Conservation (phyloP, 257 asterid genomes). For the Nicotiana knightiana region DNA sequence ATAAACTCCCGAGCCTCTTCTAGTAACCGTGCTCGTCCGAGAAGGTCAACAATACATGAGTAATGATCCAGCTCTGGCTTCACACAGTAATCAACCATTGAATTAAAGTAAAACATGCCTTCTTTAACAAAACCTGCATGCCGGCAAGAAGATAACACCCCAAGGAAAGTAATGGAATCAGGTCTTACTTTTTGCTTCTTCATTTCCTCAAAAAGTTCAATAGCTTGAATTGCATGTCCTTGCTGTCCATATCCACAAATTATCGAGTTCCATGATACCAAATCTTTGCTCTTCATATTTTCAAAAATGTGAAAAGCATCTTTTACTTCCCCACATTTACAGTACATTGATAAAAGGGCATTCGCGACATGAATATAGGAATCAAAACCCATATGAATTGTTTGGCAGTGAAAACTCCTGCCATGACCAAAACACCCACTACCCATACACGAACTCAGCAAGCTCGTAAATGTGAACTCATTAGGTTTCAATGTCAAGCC, state of each 20-base stretch:
- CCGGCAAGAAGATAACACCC: slow-evolving; percentile 33
- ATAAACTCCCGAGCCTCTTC: slow-evolving; percentile 30
- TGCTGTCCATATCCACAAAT: slow-evolving; percentile 32
- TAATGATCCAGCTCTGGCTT: slow-evolving; percentile 27
- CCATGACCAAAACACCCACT: slow-evolving; percentile 30
- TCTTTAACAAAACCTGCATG: slow-evolving; percentile 32
- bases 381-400: slow-evolving; percentile 18
- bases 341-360: slow-evolving; percentile 33
- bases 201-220: slow-evolving; percentile 30
- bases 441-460: slow-evolving; percentile 25
- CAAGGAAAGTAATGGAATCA: slow-evolving; percentile 32
- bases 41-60: slow-evolving; percentile 35
- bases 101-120: slow-evolving; percentile 17
- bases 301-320: slow-evolving; percentile 24
- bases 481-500: slow-evolving; percentile 12
- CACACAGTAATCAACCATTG: slow-evolving; percentile 14
- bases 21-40: slow-evolving; percentile 32
- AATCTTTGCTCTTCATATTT: slow-evolving; percentile 16
- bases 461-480: slow-evolving; percentile 24
- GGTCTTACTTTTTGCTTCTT: slow-evolving; percentile 22
- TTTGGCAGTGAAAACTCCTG: slow-evolving; percentile 30
- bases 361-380: slow-evolving; percentile 15
- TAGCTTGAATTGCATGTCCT: slow-evolving; percentile 27
- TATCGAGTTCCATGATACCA: slow-evolving; percentile 43
- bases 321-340: slow-evolving; percentile 28